Base-by-base conservation (phyloP, 2,329 filamentous ascomycete genomes). In the Geosmithia morbida region DNA sequence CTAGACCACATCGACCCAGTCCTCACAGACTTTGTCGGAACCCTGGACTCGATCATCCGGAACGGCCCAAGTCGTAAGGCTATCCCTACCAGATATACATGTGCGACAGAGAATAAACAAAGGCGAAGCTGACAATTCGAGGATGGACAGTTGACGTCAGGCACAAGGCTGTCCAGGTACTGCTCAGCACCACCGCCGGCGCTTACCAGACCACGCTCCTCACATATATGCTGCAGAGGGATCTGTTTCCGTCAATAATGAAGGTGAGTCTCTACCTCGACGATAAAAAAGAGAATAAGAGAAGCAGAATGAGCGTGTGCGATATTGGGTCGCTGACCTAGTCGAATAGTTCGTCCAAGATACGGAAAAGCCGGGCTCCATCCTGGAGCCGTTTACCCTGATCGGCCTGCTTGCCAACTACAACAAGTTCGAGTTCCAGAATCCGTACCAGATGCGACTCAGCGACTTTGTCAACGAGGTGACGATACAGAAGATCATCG, bases 341-440 rank as follows among this genome's bases (percentile, higher is more conserved):
- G 16, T 8, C 44, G 16, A 20, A 0, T 53, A 88, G 85, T 85
- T 88, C 60, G 79, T 94, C 50, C 84, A 92, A 67, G 87, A 94
- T 54, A 76, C 81, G 43, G 81, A 87, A 51, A 72, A 74, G 20
- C 70, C 77, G 33, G 67, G 71, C 17, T 72, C 74, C 56, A 78
- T 77, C 49, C 75, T 87, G 42, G 77, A 85, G 49, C 84, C 90
- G 0, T 88, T 96, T 54, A 78, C 83, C 14, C 75, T 97, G 10
- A 72, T 96, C 18, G 90, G 90, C 13, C 72, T 97, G 3, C 70
- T 98, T 47, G 85, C 87, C 53, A 98, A 97, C 66, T 97, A 97
- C 74, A 97, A 98, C 74, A 98, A 97, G 63, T 98, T 98, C 59
- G 92, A 98, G 64, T 90, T 94, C 49, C 89, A 95, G 61, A 98